Conservation (phyloP, 2,329 filamentous ascomycete genomes). For the Colletotrichum higginsianum region DNA sequence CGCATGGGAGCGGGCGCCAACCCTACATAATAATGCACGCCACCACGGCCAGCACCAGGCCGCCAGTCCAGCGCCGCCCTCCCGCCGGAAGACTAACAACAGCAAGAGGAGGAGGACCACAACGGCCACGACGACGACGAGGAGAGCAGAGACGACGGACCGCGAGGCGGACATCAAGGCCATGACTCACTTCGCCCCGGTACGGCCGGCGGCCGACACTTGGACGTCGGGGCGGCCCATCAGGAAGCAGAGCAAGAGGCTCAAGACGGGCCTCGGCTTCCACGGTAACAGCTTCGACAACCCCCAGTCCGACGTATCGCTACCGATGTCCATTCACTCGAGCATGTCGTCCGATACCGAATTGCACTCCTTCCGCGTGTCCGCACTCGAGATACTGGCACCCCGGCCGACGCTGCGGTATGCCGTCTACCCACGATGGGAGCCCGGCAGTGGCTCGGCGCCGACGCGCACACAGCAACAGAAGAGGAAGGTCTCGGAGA, state of each 20-base stretch:
- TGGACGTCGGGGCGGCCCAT: constrained; percentile 72
- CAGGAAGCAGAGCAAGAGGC: constrained; percentile 76
- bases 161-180: constrained; percentile 91
- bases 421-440: constrained; percentile 74
- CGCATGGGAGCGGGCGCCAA: constrained; percentile 57
- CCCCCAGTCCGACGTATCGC: constrained; percentile 79
- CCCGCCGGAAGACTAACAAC: constrained; percentile 72
- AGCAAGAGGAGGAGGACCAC: constrained; percentile 81
- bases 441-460: constrained; percentile 60
- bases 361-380: constrained; percentile 83
- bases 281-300: constrained; percentile 68
- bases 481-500: constrained; percentile 66
- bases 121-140: constrained; percentile 81
- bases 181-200: constrained; percentile 80
- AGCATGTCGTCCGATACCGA: constrained; percentile 83
- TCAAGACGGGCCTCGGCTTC: constrained; percentile 66
- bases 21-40: constrained; percentile 74
- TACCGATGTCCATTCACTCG: constrained; percentile 83
- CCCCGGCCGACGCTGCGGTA: constrained; percentile 88
- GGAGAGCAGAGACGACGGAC: constrained; percentile 79
- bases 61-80: constrained; percentile 59
- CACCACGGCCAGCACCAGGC: constrained; percentile 63
- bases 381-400: constrained; percentile 83
- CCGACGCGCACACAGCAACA: constrained; percentile 65
- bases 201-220: constrained; percentile 73